A percentile compares a stretch with the other conserved stretches of the same genome.
phyloP scores from a whole-genome alignment of 2,329 filamentous ascomycete species.

The Venturia oleaginea region DNA sequence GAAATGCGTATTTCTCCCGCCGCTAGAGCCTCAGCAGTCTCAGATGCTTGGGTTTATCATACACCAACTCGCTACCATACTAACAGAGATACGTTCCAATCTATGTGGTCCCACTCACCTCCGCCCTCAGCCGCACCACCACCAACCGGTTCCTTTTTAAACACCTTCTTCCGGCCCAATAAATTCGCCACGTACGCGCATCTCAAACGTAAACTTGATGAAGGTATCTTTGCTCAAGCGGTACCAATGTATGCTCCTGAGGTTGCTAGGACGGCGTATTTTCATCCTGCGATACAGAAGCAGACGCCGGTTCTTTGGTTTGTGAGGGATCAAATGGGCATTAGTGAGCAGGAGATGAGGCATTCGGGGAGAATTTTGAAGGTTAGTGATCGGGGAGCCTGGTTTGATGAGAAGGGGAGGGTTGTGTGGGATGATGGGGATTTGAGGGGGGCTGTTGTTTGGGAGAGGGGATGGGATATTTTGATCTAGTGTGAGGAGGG shows the following conservation, averaged over 20 bases:
- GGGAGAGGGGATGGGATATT: background rate
- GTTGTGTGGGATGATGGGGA: slow-evolving; percentile 14
- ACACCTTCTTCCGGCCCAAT: slow-evolving; percentile 5
- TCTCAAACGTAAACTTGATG: background rate
- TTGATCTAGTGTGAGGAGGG: background rate
- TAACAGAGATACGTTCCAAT: background rate
- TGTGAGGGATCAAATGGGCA: slow-evolving; percentile 34
- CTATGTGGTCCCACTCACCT: background rate
- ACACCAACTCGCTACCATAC: background rate
- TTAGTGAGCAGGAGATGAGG: slow-evolving; percentile 33
- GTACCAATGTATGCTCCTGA: slow-evolving; percentile 19
- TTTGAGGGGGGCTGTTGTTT: background rate
- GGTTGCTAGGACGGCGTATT: slow-evolving; percentile 14
- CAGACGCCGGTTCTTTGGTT: slow-evolving; percentile 39
- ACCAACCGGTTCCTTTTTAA: background rate
- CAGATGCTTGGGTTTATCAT: background rate
- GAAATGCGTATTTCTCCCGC: background rate
- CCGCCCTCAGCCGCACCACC: background rate
- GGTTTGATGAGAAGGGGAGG: slow-evolving; percentile 32
- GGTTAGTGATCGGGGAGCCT: slow-evolving; percentile 38
- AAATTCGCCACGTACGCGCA: slow-evolving; percentile 7
- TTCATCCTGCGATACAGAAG: slow-evolving; percentile 19
- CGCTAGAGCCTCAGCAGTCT: background rate
- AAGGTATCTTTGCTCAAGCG: background rate
- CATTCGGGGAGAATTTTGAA: slow-evolving; percentile 31